Evolutionary conservation across 73 alveolate genomes (phyloP).

Genomic region (Paraurostyla sp.): DNA sequence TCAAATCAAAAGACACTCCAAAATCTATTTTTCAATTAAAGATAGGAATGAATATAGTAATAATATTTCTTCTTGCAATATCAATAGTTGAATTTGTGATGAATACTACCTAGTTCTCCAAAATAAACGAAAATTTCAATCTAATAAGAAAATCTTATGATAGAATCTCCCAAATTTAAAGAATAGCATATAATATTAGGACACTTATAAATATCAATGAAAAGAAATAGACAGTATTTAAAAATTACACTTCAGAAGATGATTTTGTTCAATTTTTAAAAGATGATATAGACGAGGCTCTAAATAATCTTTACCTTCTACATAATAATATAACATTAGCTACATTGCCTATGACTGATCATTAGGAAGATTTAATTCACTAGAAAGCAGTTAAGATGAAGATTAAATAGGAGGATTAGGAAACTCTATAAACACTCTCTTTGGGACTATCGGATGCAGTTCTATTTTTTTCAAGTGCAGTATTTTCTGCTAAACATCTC

Average conservation of each 20-base stretch:
- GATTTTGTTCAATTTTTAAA: background rate
- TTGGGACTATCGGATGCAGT: slow-evolving; percentile 60
- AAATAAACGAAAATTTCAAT: slow-evolving; percentile 34
- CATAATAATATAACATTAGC: slow-evolving; percentile 20
- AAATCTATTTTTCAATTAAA: slow-evolving; percentile 10
- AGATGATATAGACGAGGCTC: slow-evolving; percentile 35
- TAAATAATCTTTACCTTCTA: slow-evolving; percentile 28
- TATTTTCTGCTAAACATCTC: slow-evolving; percentile 42
- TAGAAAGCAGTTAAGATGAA: slow-evolving; percentile 38
- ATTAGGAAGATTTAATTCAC: background rate
- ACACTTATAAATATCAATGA: slow-evolving; percentile 23
- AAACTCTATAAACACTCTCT: too few relatives aligned
- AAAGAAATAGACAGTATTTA: background rate
- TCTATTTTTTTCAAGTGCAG: slow-evolving; percentile 1
- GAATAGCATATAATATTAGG: slow-evolving; percentile 49
- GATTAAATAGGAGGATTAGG: background rate
- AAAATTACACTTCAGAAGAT: background rate
- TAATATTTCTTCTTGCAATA: background rate
- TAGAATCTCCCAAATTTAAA: slow-evolving; percentile 32
- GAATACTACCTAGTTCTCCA: background rate
- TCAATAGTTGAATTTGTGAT: slow-evolving; percentile 19
- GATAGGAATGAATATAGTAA: slow-evolving; percentile 8
- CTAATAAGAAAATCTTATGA: slow-evolving; percentile 38
- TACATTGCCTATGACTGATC: background rate
- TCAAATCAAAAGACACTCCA: slow-evolving; percentile 9